phyloP scores from a whole-genome alignment of 306 rosid species.

The Alnus glutinosa region DNA sequence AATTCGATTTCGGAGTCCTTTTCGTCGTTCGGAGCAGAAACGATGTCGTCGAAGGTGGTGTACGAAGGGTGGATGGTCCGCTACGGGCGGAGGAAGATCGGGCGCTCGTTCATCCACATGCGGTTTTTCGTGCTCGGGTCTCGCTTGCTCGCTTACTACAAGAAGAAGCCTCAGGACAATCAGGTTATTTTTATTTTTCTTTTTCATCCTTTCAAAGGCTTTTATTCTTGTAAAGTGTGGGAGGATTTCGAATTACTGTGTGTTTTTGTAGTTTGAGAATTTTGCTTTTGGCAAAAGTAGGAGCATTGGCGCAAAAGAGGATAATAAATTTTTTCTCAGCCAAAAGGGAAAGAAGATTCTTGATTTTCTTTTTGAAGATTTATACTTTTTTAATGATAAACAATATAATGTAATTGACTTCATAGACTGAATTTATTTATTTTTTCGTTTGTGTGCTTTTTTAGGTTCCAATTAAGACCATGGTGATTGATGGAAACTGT shows the following conservation, averaged over 20 bases:
- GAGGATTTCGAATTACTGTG: neutral
- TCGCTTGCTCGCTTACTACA: slow-evolving; percentile 88
- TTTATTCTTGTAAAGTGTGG: neutral
- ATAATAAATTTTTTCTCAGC: neutral
- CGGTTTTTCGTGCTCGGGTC: slow-evolving; percentile 94
- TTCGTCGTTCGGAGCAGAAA: slow-evolving; percentile 4
- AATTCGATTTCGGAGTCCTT: slow-evolving; percentile 17
- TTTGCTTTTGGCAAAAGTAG: slow-evolving; percentile 5
- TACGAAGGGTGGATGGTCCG: slow-evolving; percentile 99
- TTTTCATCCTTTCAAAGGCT: neutral
- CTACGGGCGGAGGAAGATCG: slow-evolving; percentile 91
- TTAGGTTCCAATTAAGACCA: slow-evolving; percentile 90
- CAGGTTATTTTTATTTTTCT: slow-evolving; percentile 48
- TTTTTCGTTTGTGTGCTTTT: slow-evolving; percentile 27
- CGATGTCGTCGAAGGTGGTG: slow-evolving; percentile 89
- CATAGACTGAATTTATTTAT: neutral
- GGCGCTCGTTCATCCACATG: slow-evolving; percentile 97
- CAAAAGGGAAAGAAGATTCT: neutral
- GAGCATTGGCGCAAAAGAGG: neutral
- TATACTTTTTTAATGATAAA: no score
- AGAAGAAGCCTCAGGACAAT: slow-evolving; percentile 92
- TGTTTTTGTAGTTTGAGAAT: neutral
- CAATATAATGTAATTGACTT: slow-evolving; percentile 7
- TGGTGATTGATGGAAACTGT: slow-evolving; percentile 93
- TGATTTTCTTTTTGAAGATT: neutral